Base-by-base conservation (phyloP, 345 rosid species). In the Populus tremula region DNA sequence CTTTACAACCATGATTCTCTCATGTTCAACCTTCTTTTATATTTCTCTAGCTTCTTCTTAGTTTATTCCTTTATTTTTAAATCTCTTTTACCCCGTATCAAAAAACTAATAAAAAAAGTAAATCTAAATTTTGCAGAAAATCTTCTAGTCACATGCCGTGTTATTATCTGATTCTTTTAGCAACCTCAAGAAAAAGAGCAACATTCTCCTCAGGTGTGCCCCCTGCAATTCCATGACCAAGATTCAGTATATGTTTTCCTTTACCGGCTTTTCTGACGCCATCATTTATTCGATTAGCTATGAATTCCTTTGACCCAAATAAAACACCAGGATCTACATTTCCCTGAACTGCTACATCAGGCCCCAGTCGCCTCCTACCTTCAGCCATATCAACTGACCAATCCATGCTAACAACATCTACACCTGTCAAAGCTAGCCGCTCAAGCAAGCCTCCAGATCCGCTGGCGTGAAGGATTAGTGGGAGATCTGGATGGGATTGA, bases 391-490 rank as follows among this genome's bases (percentile, higher is more conserved):
- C 97, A 36, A 94, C 95, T 16, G 98, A 90, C 98, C 99, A 96
- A 77, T 96, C 99, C 88, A 96, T 83, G 90, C 99, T 92, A 71
- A 96, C 97, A 16, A 96, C 99, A 73, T 96, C 98, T 13, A 92
- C 97, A 11, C 97, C 95, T 0, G 99, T 92, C 77, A 86, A 77
- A 74, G 93, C 86, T 73, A 96, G 84, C n/a, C n/a, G n/a, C n/a
- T n/a, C n/a, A n/a, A n/a, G n/a, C n/a, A n/a, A n/a, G n/a, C 98
- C 98, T 18, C 99, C 99, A 1, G 97, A 96, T 68, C 99, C 95
- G 62, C 99, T 94, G 4, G 99, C 95, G 45, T 93, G 93, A 5
- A 96, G 91, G 81, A 93, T 96, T 23, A 93, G 76, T 73, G 99
- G 97, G 67, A 96, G 97, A 84, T 86, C 69, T 4, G 97, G 98